phyloP scores from a whole-genome alignment of 202 grass and related monocot genomes.

The Musa balbisiana region DNA sequence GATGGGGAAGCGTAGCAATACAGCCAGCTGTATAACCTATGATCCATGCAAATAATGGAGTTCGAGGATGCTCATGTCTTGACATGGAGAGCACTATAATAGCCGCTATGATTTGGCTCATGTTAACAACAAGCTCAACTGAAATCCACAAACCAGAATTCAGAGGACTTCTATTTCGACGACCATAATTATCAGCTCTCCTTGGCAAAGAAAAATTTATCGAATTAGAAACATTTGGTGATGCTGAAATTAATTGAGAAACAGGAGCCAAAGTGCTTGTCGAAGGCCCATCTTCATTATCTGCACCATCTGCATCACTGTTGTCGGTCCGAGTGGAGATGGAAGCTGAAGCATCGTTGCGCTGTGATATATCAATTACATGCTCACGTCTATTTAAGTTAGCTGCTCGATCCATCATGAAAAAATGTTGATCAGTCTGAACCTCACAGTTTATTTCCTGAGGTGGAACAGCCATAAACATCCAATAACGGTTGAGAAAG shows the following conservation, averaged over 20 bases:
- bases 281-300: constrained; percentile 34
- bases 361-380: constrained; percentile 53
- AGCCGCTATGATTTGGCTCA: constrained; percentile 87
- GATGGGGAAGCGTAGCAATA: constrained; percentile 76
- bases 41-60: constrained; percentile 82
- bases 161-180: constrained; percentile 65
- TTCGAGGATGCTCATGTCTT: constrained; percentile 62
- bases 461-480: constrained; percentile 22
- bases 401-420: constrained; percentile 39
- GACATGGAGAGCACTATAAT: constrained; percentile 64
- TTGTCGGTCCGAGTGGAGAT: constrained; percentile 28
- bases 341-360: constrained; percentile 32
- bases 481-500: background rate
- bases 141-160: constrained; percentile 99
- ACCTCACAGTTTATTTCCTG: constrained; percentile 23
- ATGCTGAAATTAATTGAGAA: constrained; percentile 44
- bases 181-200: constrained; percentile 49
- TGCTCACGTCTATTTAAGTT: constrained; percentile 41
- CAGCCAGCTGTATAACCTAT: constrained; percentile 92
- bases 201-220: constrained; percentile 41
- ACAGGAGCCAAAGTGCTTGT: constrained; percentile 43
- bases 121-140: constrained; percentile 80
- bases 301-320: constrained; percentile 30
- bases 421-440: constrained; percentile 24
- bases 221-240: constrained; percentile 39